Evolutionary conservation across 306 rosid genomes (phyloP).

Genomic region (Pueraria montana): DNA sequence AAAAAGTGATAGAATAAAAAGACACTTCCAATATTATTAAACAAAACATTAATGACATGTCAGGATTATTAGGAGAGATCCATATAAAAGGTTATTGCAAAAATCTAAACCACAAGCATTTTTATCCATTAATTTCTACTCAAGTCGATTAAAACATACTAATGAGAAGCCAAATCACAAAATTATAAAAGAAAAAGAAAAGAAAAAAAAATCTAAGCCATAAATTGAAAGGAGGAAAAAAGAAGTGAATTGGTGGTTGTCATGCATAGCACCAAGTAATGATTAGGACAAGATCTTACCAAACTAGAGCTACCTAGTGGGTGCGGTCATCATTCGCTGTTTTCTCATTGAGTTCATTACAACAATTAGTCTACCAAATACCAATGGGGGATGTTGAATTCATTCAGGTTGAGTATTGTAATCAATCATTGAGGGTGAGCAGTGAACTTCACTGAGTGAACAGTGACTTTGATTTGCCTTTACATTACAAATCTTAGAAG

Average conservation of each 20-base stretch:
- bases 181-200: neutral
- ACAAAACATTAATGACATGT: neutral
- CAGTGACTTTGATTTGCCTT: neutral
- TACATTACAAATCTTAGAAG: constrained; percentile 55
- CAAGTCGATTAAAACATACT: neutral
- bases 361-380: constrained; percentile 30
- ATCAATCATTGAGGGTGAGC: constrained; percentile 48
- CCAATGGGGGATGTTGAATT: constrained; percentile 6
- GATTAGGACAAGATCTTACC: constrained; percentile 62
- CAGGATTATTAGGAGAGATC: neutral
- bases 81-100: no score
- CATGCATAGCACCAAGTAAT: constrained; percentile 46
- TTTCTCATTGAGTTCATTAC: constrained; percentile 40
- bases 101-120: neutral
- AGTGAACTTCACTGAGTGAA: constrained; percentile 43
- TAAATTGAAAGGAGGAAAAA: neutral
- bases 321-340: constrained; percentile 42
- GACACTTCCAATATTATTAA: neutral
- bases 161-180: neutral
- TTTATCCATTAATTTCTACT: neutral
- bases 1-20: neutral
- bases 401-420: constrained; percentile 36
- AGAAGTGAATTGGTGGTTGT: constrained; percentile 25
- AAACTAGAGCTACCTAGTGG: constrained; percentile 46
- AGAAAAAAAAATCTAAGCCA: neutral